A percentile compares a stretch with the other conserved stretches of the same genome.
Conservation (phyloP, 257 asterid genomes). For the Orobanche coerulescens region DNA sequence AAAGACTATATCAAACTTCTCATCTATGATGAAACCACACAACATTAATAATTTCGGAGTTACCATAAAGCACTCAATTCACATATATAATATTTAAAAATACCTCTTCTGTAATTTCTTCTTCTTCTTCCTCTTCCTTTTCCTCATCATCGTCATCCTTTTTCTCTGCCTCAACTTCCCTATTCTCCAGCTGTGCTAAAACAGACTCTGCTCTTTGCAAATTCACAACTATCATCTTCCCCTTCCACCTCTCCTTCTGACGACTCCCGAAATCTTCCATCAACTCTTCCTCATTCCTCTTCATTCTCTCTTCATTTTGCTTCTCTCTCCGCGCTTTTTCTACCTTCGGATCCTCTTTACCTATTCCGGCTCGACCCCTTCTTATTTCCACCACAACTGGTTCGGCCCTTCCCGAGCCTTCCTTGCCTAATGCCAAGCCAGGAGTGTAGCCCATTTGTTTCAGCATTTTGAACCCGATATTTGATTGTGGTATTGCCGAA, state of each 20-base stretch:
- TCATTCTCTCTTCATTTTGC: constrained; percentile 40
- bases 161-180: constrained; percentile 63
- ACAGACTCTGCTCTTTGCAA: constrained; percentile 77
- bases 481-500: constrained; percentile 82
- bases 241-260: constrained; percentile 80
- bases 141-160: constrained; percentile 45
- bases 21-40: neutral
- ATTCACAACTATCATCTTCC: constrained; percentile 52
- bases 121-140: constrained; percentile 47
- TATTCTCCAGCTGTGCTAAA: constrained; percentile 81
- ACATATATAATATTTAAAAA: neutral
- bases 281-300: constrained; percentile 45
- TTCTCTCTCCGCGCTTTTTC: constrained; percentile 59
- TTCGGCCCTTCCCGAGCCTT: constrained; percentile 69
- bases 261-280: constrained; percentile 69
- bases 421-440: constrained; percentile 83
- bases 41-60: neutral
- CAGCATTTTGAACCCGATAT: constrained; percentile 83
- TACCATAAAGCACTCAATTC: neutral
- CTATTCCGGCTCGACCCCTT: constrained; percentile 85
- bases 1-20: neutral
- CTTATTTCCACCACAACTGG: constrained; percentile 73
- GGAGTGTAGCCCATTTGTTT: constrained; percentile 97
- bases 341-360: constrained; percentile 59
- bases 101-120: constrained; percentile 76